phyloP scores from a whole-genome alignment of 805 yeast species.

The Ogataea pignaliae region DNA sequence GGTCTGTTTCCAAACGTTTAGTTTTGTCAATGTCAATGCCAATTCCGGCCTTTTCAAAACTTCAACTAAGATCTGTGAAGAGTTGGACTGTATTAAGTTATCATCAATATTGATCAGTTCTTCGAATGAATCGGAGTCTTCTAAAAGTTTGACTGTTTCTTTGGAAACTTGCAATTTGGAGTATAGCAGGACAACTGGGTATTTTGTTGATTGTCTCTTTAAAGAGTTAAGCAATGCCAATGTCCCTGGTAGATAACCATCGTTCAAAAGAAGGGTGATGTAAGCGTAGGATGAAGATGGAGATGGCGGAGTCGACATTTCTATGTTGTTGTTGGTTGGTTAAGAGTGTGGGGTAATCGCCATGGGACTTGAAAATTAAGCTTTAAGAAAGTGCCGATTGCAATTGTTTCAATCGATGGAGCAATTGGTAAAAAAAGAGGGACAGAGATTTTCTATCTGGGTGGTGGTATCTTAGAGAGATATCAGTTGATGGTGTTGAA shows the following conservation, averaged over 20 bases:
- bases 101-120: constrained; percentile 21
- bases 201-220: constrained; percentile 9
- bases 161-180: constrained; percentile 12
- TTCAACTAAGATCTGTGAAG: constrained; percentile 12
- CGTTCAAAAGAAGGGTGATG: constrained; percentile 32
- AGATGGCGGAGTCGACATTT: background rate
- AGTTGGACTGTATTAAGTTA: constrained; percentile 16
- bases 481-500: too few relatives aligned
- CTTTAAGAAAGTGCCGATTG: too few relatives aligned
- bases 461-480: too few relatives aligned
- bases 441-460: too few relatives aligned
- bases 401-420: too few relatives aligned
- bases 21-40: constrained; percentile 44
- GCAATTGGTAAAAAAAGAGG: too few relatives aligned
- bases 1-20: constrained; percentile 46
- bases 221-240: constrained; percentile 29
- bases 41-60: constrained; percentile 30
- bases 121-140: constrained; percentile 12
- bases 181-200: constrained; percentile 23
- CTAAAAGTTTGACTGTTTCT: constrained; percentile 10
- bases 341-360: background rate
- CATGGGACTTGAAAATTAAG: background rate
- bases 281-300: constrained; percentile 16
- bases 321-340: background rate
- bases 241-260: constrained; percentile 35